These are phyloP conservation scores for Aspergillus spinulosporus DNA, from an alignment of 2,329 filamentous ascomycete species.

Conservation along the genomic window DNA sequence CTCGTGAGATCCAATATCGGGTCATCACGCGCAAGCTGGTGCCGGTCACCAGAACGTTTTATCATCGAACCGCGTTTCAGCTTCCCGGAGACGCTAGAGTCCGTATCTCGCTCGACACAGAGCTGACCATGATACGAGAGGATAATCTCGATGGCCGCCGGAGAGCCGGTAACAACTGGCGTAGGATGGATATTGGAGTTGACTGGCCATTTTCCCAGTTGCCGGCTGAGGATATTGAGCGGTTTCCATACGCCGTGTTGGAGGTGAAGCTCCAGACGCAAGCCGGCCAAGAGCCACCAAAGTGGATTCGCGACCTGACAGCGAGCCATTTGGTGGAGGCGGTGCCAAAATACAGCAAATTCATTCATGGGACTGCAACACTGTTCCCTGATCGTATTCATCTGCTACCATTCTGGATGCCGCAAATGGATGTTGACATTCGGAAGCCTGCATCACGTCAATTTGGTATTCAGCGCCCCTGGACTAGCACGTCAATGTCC, in stretches of 20 bases:
- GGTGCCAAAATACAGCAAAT: slow-evolving; percentile 99
- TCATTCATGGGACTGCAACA: slow-evolving; percentile 90
- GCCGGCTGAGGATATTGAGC: slow-evolving; percentile 77
- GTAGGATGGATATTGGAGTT: slow-evolving; percentile 94
- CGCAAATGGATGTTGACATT: slow-evolving; percentile 97
- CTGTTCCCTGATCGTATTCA: slow-evolving; percentile 86
- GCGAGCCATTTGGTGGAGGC: slow-evolving; percentile 94
- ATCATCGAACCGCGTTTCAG: slow-evolving; percentile 97
- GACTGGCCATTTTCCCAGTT: slow-evolving; percentile 93
- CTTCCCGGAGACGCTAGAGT: slow-evolving; percentile 93
- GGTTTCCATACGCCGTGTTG: slow-evolving; percentile 92
- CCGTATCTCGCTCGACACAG: slow-evolving; percentile 95
- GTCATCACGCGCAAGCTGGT: slow-evolving; percentile 81
- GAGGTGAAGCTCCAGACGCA: slow-evolving; percentile 98
- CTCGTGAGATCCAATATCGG: slow-evolving; percentile 90
- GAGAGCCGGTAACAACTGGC: slow-evolving; percentile 86
- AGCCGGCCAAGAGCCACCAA: slow-evolving; percentile 87
- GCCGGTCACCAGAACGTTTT: slow-evolving; percentile 93
- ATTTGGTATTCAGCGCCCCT: slow-evolving; percentile 85
- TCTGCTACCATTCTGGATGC: slow-evolving; percentile 93
- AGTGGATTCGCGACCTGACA: slow-evolving; percentile 94
- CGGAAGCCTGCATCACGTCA: slow-evolving; percentile 84
- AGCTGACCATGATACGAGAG: slow-evolving; percentile 91
- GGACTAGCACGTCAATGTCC: slow-evolving; percentile 70
- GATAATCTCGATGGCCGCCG: slow-evolving; percentile 83